Evolutionary conservation across 345 rosid genomes (phyloP).

Genomic region (Draba incana): DNA sequence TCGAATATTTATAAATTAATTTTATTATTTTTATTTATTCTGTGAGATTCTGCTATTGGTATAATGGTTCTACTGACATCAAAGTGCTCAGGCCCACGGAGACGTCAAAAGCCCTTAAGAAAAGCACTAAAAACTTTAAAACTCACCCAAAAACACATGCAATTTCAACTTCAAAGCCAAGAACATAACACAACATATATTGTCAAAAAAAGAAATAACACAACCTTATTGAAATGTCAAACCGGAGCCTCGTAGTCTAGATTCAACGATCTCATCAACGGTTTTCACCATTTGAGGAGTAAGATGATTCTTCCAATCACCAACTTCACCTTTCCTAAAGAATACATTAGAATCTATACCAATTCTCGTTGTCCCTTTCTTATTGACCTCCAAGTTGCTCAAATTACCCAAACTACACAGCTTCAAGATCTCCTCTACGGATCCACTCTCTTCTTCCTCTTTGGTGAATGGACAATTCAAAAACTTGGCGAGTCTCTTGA

Average conservation of each 20-base stretch:
- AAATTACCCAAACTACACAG: constrained; percentile 55
- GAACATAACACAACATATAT: neutral
- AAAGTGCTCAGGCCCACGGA: no score
- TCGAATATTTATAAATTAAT: no score
- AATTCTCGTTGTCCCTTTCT: constrained; percentile 38
- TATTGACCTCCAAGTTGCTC: constrained; percentile 58
- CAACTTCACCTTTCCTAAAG: constrained; percentile 60
- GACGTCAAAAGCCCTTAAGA: no score
- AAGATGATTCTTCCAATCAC: constrained; percentile 57
- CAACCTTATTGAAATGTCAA: constrained; percentile 39
- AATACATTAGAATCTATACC: constrained; percentile 40
- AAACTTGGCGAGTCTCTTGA: constrained; percentile 51
- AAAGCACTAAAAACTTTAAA: neutral
- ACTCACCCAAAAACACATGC: neutral
- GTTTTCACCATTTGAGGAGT: constrained; percentile 46
- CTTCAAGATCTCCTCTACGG: constrained; percentile 47
- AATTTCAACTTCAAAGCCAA: neutral
- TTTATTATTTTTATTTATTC: no score
- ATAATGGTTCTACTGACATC: no score
- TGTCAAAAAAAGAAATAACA: neutral
- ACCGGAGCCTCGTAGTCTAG: constrained; percentile 43
- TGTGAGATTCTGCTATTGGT: no score
- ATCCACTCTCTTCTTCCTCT: constrained; percentile 47
- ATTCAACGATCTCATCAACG: constrained; percentile 46
- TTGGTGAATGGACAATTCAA: constrained; percentile 50